Evolutionary conservation across 2,329 filamentous ascomycete species (phyloP).

Genomic region (Leptoxyphium fumago): DNA sequence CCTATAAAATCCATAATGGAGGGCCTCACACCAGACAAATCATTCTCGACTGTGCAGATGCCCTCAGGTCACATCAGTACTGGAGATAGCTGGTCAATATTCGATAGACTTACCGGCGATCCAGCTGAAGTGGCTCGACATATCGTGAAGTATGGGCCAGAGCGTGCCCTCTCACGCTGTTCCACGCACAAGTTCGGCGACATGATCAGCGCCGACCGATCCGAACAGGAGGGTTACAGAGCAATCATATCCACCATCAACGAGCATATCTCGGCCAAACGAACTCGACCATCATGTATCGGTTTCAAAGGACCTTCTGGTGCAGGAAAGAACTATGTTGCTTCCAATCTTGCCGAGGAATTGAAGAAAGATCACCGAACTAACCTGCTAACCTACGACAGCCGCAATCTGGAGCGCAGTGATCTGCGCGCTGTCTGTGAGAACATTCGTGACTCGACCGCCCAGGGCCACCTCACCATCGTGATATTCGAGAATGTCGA

Average conservation of each 20-base stretch:
- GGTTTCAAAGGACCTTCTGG: slow-evolving; percentile 17
- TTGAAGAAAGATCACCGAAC: slow-evolving; percentile 8
- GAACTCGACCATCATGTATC: slow-evolving; percentile 15
- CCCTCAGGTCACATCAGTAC: slow-evolving; percentile 18
- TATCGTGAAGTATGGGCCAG: slow-evolving; percentile 16
- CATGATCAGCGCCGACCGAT: slow-evolving; percentile 15
- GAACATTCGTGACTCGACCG: slow-evolving; percentile 16
- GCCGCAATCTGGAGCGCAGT: slow-evolving; percentile 13
- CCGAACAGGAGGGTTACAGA: slow-evolving; percentile 18
- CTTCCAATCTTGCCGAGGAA: slow-evolving; percentile 15
- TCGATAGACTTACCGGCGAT: slow-evolving; percentile 18
- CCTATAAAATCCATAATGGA: slow-evolving; percentile 14
- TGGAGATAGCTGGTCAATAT: slow-evolving; percentile 21
- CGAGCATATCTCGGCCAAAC: slow-evolving; percentile 13
- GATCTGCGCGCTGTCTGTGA: slow-evolving; percentile 17
- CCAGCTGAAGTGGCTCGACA: slow-evolving; percentile 19
- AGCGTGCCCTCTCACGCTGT: slow-evolving; percentile 17
- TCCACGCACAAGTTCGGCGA: slow-evolving; percentile 14
- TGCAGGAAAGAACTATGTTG: slow-evolving; percentile 20
- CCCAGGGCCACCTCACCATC: slow-evolving; percentile 12
- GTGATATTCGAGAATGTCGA: slow-evolving; percentile 20
- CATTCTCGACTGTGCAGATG: slow-evolving; percentile 14
- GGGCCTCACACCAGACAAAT: slow-evolving; percentile 10
- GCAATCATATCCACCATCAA: slow-evolving; percentile 16
- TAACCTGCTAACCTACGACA: slow-evolving; percentile 15